phyloP scores from a whole-genome alignment of 805 yeast genomes.

The Kodamaea restingae region DNA sequence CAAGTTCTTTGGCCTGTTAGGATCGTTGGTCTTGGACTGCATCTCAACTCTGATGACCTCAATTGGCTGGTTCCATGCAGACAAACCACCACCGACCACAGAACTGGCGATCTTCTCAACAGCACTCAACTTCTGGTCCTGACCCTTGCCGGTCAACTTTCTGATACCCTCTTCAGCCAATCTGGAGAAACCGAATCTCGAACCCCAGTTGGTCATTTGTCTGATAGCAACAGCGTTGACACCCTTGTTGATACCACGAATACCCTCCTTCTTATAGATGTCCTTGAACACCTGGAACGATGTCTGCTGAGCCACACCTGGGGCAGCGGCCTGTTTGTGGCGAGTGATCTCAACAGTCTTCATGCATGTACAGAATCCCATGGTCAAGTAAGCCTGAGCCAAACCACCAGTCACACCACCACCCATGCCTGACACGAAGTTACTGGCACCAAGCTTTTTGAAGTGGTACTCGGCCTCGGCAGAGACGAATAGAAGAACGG shows the following conservation, averaged over 20 bases:
- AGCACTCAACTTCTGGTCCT: conserved; percentile 60
- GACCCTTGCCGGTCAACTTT: conserved; percentile 53
- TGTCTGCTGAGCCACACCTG: conserved; percentile 63
- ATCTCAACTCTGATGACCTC: conserved; percentile 97
- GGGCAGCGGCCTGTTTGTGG: conserved; percentile 59
- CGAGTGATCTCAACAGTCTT: conserved; percentile 97
- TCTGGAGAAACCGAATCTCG: conserved; percentile 89
- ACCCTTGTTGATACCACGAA: conserved; percentile 93
- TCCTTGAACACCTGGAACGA: conserved; percentile 84
- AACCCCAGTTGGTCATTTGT: conserved; percentile 99
- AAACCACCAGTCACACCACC: conserved; percentile 97
- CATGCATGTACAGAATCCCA: conserved; percentile 99
- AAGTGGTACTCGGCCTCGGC: conserved; percentile 85
- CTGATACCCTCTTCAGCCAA: conserved; percentile 85
- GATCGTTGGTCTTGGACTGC: conserved; percentile 93
- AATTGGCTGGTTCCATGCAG: conserved; percentile 99
- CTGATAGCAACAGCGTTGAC: conserved; percentile 98
- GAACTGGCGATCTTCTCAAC: conserved; percentile 80
- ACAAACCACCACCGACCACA: conserved; percentile 92
- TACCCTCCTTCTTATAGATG: conserved; percentile 81
- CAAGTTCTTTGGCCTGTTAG: conserved; percentile 91
- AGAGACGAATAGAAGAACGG: conserved; percentile 86
- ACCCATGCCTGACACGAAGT: conserved; percentile 83
- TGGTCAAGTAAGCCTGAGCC: conserved; percentile 91
- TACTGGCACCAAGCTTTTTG: conserved; percentile 54